phyloP scores from a whole-genome alignment of 2,329 filamentous ascomycete genomes.

The Didymellaceae sp. region DNA sequence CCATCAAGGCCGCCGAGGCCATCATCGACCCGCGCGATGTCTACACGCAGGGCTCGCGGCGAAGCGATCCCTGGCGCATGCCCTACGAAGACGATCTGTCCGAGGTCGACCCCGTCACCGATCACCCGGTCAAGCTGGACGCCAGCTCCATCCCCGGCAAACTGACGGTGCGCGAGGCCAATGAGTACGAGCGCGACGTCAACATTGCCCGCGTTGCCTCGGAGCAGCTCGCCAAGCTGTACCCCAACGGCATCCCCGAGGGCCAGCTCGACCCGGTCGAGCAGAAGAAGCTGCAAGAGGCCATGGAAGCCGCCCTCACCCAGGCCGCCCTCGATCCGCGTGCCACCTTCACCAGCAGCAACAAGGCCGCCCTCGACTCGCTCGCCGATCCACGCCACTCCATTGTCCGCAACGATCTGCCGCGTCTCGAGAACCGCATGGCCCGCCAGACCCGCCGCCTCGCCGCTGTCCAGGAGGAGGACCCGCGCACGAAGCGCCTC shows the following conservation, averaged over 20 bases:
- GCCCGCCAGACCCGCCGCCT: constrained; percentile 41
- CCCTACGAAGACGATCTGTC: constrained; percentile 79
- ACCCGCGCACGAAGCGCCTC: constrained; percentile 58
- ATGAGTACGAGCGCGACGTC: constrained; percentile 40
- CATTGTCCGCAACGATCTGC: constrained; percentile 59
- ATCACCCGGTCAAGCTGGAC: constrained; percentile 58
- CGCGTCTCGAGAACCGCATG: constrained; percentile 51
- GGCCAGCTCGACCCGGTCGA: constrained; percentile 28
- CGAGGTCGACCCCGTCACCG: constrained; percentile 76
- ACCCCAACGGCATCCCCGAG: constrained; percentile 44
- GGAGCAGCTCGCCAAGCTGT: constrained; percentile 46
- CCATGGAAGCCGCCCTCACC: constrained; percentile 41
- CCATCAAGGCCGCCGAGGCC: constrained; percentile 80
- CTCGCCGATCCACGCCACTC: constrained; percentile 55
- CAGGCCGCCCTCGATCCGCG: constrained; percentile 52
- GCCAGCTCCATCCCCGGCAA: constrained; percentile 30
- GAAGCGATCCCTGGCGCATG: constrained; percentile 74
- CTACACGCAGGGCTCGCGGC: constrained; percentile 72
- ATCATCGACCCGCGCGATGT: constrained; percentile 78
- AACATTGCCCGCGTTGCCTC: constrained; percentile 41
- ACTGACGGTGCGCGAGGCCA: constrained; percentile 36
- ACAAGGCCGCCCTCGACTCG: constrained; percentile 56
- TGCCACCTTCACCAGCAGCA: constrained; percentile 55
- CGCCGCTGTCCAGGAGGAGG: constrained; percentile 49
- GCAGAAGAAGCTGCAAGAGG: constrained; percentile 29